phyloP scores from a whole-genome alignment of 2,329 filamentous ascomycete genomes.

The Penicillium thymicola region DNA sequence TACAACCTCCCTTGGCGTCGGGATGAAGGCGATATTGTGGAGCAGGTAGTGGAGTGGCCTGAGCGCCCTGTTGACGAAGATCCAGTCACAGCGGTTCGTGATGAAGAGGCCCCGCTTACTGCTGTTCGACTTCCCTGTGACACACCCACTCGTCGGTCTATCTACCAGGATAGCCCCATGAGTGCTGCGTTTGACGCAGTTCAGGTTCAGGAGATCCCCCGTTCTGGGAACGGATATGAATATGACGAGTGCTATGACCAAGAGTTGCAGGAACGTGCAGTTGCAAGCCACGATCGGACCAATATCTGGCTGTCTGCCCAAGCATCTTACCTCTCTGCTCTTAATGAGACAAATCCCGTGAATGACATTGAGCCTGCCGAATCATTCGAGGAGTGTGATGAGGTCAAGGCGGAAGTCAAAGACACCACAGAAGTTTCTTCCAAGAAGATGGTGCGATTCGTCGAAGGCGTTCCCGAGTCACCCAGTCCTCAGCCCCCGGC shows the following conservation, averaged over 20 bases:
- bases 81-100: slow-evolving; percentile 34
- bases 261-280: slow-evolving; percentile 67
- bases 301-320: slow-evolving; percentile 83
- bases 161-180: slow-evolving; percentile 27
- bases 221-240: slow-evolving; percentile 53
- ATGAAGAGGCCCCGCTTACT: slow-evolving; percentile 33
- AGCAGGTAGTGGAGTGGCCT: slow-evolving; percentile 63
- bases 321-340: slow-evolving; percentile 68
- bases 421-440: slow-evolving; percentile 13
- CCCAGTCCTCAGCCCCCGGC: slow-evolving; percentile 36
- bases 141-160: slow-evolving; percentile 26
- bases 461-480: slow-evolving; percentile 38
- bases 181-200: slow-evolving; percentile 26
- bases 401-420: slow-evolving; percentile 18
- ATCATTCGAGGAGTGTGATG: slow-evolving; percentile 13
- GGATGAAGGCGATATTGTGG: slow-evolving; percentile 52
- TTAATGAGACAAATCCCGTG: slow-evolving; percentile 55
- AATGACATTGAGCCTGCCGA: slow-evolving; percentile 43
- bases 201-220: slow-evolving; percentile 57
- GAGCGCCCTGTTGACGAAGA: slow-evolving; percentile 40
- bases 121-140: slow-evolving; percentile 50
- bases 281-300: slow-evolving; percentile 78
- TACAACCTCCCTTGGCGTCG: slow-evolving; percentile 78
- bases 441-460: slow-evolving; percentile 33
- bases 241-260: slow-evolving; percentile 73